These are phyloP conservation scores for Vishniacozyma victoriae DNA, from an alignment of 768 basidiomycete genomes.

Conservation along the genomic window DNA sequence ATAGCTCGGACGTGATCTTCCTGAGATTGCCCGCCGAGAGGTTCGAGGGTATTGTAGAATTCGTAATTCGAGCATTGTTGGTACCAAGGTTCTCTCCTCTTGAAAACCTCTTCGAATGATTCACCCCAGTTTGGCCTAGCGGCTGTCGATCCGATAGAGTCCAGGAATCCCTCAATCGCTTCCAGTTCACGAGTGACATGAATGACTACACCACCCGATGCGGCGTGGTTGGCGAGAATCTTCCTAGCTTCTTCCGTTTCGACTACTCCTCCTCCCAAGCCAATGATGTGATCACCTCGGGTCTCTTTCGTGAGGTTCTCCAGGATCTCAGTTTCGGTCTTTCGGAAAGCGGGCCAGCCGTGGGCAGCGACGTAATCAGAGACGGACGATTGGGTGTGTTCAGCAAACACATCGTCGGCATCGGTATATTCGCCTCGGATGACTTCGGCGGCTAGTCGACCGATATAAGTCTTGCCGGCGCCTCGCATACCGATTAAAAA, in stretches of 20 bases:
- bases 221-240: slow-evolving; percentile 62
- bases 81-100: slow-evolving; percentile 80
- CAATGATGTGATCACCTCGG: slow-evolving; percentile 65
- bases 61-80: slow-evolving; percentile 71
- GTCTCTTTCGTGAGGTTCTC: slow-evolving; percentile 60
- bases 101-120: slow-evolving; percentile 72
- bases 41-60: slow-evolving; percentile 64
- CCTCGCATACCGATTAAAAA: slow-evolving; percentile 93
- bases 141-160: slow-evolving; percentile 55
- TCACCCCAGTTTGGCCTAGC: slow-evolving; percentile 85
- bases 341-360: slow-evolving; percentile 87
- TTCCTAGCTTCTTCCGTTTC: slow-evolving; percentile 73
- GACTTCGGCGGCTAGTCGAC: slow-evolving; percentile 65
- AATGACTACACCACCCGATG: slow-evolving; percentile 65
- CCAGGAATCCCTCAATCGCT: slow-evolving; percentile 75
- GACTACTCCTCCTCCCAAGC: slow-evolving; percentile 89
- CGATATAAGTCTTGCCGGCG: slow-evolving; percentile 87
- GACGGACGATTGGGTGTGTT: slow-evolving; percentile 58
- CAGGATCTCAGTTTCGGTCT: slow-evolving; percentile 66
- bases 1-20: slow-evolving; percentile 49
- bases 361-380: slow-evolving; percentile 70
- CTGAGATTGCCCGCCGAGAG: slow-evolving; percentile 23
- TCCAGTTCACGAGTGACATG: slow-evolving; percentile 73
- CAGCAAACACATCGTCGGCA: slow-evolving; percentile 72
- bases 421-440: slow-evolving; percentile 74